phyloP scores from a whole-genome alignment of 2,329 filamentous ascomycete species.

The Neopestalotiopsis clavispora region DNA sequence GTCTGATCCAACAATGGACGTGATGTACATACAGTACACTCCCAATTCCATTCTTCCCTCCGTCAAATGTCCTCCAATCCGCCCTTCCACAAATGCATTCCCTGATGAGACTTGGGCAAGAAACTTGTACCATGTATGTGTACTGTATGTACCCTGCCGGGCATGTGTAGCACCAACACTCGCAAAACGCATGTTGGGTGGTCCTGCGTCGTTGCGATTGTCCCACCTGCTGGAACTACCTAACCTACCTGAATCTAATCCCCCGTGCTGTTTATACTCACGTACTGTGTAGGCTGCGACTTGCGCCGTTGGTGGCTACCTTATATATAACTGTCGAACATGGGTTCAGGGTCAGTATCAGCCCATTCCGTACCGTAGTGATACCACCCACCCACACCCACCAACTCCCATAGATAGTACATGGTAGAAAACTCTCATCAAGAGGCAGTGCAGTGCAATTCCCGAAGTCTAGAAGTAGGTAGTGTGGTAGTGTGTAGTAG shows the following conservation, averaged over 20 bases:
- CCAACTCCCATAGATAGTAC: background rate
- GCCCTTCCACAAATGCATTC: too few relatives aligned
- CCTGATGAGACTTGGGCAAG: background rate
- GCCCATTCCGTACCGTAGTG: background rate
- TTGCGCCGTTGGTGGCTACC: too few relatives aligned
- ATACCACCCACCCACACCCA: background rate
- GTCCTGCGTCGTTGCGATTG: background rate
- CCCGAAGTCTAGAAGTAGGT: background rate
- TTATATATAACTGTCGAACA: background rate
- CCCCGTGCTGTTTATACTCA: background rate
- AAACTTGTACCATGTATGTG: background rate
- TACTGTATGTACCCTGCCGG: background rate
- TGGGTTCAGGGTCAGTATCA: conserved; percentile 1
- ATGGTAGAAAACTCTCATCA: too few relatives aligned
- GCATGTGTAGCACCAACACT: background rate
- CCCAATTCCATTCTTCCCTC: background rate
- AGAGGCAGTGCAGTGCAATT: background rate
- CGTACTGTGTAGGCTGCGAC: background rate
- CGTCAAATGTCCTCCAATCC: background rate
- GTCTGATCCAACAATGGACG: background rate
- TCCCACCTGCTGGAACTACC: background rate
- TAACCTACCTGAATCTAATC: background rate
- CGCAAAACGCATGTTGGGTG: background rate
- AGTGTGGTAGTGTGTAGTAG: too few relatives aligned
- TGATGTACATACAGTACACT: too few relatives aligned